A percentile compares a stretch with the other conserved stretches of the same genome.
Evolutionary conservation across 768 basidiomycete species (phyloP).

Genomic region (Rhodocollybia butyracea): DNA sequence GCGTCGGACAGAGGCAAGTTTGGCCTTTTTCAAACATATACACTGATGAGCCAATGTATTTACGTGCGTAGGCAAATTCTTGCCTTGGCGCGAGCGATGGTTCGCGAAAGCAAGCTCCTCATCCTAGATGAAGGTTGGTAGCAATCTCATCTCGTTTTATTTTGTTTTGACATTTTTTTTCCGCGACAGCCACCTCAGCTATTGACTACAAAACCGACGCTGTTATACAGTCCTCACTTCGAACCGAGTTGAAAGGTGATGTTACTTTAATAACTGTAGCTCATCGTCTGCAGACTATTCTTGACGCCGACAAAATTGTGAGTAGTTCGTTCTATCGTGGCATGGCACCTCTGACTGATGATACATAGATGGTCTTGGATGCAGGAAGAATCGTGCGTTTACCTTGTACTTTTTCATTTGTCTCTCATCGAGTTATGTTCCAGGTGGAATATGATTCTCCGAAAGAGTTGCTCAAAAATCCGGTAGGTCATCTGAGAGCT

Average conservation of each 20-base stretch:
- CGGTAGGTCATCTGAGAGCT: slow-evolving; percentile 47
- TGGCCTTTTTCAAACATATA: too few relatives aligned
- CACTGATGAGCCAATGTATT: too few relatives aligned
- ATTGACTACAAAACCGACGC: slow-evolving; percentile 60
- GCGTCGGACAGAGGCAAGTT: slow-evolving; percentile 53
- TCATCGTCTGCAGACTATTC: slow-evolving; percentile 53
- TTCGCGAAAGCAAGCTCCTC: slow-evolving; percentile 22
- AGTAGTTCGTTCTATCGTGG: slow-evolving; percentile 11
- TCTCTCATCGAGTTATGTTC: background rate
- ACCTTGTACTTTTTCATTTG: background rate
- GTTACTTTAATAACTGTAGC: slow-evolving; percentile 55
- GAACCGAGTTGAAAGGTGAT: slow-evolving; percentile 57
- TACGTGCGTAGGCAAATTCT: slow-evolving; percentile 71
- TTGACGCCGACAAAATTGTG: slow-evolving; percentile 51
- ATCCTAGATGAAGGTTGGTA: slow-evolving; percentile 12
- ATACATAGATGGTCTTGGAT: slow-evolving; percentile 39
- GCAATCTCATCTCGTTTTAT: background rate
- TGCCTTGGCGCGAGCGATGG: slow-evolving; percentile 70
- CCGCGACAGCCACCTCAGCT: background rate
- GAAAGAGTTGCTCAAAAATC: slow-evolving; percentile 43
- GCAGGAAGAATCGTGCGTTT: slow-evolving; percentile 33
- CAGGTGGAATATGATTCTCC: slow-evolving; percentile 59
- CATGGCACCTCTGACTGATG: slow-evolving; percentile 9
- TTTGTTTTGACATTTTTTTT: background rate
- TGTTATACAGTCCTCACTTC: slow-evolving; percentile 65